Conservation (phyloP, 2,329 filamentous ascomycete genomes). For the Decorospora gaudefroyi region DNA sequence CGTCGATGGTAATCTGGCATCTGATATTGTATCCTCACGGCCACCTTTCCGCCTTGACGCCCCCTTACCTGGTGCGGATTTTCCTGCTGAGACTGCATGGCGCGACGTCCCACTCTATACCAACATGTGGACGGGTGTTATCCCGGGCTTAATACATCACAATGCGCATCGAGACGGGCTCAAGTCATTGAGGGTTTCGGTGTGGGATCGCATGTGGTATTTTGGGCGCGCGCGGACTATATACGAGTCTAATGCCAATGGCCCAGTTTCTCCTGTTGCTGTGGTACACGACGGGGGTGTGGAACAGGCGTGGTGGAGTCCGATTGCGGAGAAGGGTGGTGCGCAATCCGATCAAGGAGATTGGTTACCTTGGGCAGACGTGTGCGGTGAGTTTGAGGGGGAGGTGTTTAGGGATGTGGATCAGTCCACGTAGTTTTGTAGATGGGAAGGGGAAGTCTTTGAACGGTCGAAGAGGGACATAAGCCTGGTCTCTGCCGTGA, state of each 20-base stretch:
- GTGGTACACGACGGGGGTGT: background rate
- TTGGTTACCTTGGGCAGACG: constrained; percentile 1
- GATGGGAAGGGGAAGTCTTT: too few species aligned
- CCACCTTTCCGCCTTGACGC: constrained; percentile 2
- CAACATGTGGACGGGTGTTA: constrained; percentile 4
- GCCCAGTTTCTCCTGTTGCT: constrained; percentile 1
- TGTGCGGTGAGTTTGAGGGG: background rate
- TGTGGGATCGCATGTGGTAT: constrained; percentile 6
- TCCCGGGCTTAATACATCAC: constrained; percentile 1
- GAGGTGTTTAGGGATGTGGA: constrained; percentile 3
- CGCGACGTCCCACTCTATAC: constrained; percentile 2
- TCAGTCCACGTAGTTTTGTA: too few species aligned
- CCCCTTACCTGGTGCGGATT: background rate
- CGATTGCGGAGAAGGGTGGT: constrained; percentile 5
- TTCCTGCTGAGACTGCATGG: background rate
- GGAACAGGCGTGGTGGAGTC: constrained; percentile 7
- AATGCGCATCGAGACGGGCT: constrained; percentile 4
- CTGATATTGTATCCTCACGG: constrained; percentile 1
- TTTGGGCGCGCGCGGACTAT: background rate
- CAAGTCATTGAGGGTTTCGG: background rate
- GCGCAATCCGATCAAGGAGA: background rate
- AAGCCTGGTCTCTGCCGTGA: too few species aligned
- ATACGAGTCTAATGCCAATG: background rate
- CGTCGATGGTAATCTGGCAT: background rate
- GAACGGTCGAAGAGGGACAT: too few species aligned